Conservation (phyloP, 2,329 filamentous ascomycete genomes). For the Botrytis deweyae region DNA sequence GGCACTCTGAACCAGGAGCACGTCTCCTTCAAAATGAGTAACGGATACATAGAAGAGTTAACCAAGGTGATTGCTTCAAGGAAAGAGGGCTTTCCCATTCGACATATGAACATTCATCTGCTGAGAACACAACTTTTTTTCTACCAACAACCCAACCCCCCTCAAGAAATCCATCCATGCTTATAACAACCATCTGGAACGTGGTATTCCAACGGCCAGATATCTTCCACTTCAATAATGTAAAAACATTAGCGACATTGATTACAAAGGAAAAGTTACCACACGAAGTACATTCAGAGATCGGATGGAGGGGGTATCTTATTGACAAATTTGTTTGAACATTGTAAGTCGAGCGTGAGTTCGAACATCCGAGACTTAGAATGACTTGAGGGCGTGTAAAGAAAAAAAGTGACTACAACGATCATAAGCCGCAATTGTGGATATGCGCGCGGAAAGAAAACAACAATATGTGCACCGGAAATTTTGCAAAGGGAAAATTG, state of each 20-base stretch:
- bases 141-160: slow-evolving; percentile 20
- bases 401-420: slow-evolving; percentile 25
- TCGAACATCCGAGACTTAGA: slow-evolving; percentile 27
- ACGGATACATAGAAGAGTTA: slow-evolving; percentile 29
- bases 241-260: slow-evolving; percentile 40
- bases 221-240: slow-evolving; percentile 33
- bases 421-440: slow-evolving; percentile 32
- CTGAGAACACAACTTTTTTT: slow-evolving; percentile 32
- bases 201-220: slow-evolving; percentile 25
- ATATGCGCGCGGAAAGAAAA: slow-evolving; percentile 26
- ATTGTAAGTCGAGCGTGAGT: slow-evolving; percentile 28
- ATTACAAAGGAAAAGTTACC: slow-evolving; percentile 37
- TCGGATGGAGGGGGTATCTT: slow-evolving; percentile 23
- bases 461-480: slow-evolving; percentile 30
- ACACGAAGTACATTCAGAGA: slow-evolving; percentile 18
- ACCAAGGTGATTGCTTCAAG: slow-evolving; percentile 35
- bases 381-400: slow-evolving; percentile 12
- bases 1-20: slow-evolving; percentile 32
- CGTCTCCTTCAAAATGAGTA: slow-evolving; percentile 31
- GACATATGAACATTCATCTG: slow-evolving; percentile 35
- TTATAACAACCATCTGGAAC: slow-evolving; percentile 31
- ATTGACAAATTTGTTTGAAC: slow-evolving; percentile 30
- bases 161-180: slow-evolving; percentile 27
- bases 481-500: slow-evolving; percentile 24
- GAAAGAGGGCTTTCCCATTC: slow-evolving; percentile 34